Evolutionary conservation across 371 early-diverging fungal species (phyloP).

Genomic region (Saksenaea oblongispora): DNA sequence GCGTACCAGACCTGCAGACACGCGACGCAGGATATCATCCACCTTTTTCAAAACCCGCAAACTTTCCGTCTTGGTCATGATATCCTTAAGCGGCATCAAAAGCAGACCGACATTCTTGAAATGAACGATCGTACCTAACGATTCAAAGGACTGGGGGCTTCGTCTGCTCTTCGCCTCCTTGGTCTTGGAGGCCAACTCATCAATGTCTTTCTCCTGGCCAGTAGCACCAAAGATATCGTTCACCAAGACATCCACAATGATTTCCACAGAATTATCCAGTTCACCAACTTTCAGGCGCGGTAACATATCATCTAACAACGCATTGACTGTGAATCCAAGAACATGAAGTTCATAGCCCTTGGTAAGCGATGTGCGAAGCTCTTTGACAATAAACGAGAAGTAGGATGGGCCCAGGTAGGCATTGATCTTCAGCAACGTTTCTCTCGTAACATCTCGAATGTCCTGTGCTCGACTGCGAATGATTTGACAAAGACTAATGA

Average conservation of each 20-base stretch:
- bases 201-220: conserved; percentile 87
- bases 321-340: conserved; percentile 87
- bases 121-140: conserved; percentile 64
- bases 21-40: conserved; percentile 74
- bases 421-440: conserved; percentile 84
- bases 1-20: conserved; percentile 76
- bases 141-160: conserved; percentile 83
- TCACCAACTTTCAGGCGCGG: conserved; percentile 66
- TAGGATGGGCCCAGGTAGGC: conserved; percentile 82
- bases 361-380: conserved; percentile 75
- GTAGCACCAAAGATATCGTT: conserved; percentile 91
- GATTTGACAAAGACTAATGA: conserved; percentile 84
- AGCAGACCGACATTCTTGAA: conserved; percentile 68
- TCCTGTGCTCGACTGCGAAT: conserved; percentile 83
- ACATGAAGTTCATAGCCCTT: conserved; percentile 93
- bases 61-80: conserved; percentile 84
- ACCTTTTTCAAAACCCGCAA: conserved; percentile 74
- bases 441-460: conserved; percentile 84
- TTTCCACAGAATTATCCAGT: conserved; percentile 78
- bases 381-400: conserved; percentile 85
- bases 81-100: conserved; percentile 83
- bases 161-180: conserved; percentile 85
- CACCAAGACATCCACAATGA: conserved; percentile 70
- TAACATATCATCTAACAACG: conserved; percentile 69
- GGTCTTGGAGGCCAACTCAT: conserved; percentile 86